Base-by-base conservation (phyloP, 1,284 basidiomycete genomes). In the Cutaneotrichosporon sp. region DNA sequence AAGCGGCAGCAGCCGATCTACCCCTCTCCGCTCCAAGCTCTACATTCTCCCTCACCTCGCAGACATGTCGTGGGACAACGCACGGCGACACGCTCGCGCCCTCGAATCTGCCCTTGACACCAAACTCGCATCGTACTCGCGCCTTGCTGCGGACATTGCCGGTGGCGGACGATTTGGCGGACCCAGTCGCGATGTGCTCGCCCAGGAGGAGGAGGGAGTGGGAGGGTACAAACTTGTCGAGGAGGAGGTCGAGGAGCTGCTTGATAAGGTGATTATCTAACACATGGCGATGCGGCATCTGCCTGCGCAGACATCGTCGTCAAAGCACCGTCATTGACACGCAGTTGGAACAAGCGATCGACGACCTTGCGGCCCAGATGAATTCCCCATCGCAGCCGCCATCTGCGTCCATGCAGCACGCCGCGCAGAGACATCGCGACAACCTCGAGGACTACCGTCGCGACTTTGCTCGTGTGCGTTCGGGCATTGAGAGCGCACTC, bases 91-190 rank as follows among this genome's bases (percentile, higher is more conserved):
- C 75, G 90, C 88, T 70, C 81, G 91, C 62, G 91, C 90, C 7
- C 83, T 96, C 27, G 91, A 96, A 72, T 86, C 88, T 37, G 81
- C 91, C 24, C 87, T 97, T 61, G 90, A 96, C 70, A 79, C 87
- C 31, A 92, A 96, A 72, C 80, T 97, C 19, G 89, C 89, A 0
- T 80, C 87, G 7, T 97, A 97, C 74, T 85, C 88, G 20, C 86
- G 88, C 60, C 79, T 96, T 31, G 90, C 88, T 4, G 82, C 86
- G 3, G 81, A 82, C 24, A 83, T 93, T 57, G 82, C 85, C 0
- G 58, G 60, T 11, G 59, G 60, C 6, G 44, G 49, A 11, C 37
- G 37, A n/a, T 34, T 25, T 29, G 46, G 17, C 6, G 56, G 47
- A 11, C 35, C 48, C 12, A 72, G 59, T 57, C 60, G 54, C n/a